Percentiles rank a stretch among this genome's conserved stretches.
Evolutionary conservation across 1,284 basidiomycete genomes (phyloP).

Genomic region (Ustilago bromivora): DNA sequence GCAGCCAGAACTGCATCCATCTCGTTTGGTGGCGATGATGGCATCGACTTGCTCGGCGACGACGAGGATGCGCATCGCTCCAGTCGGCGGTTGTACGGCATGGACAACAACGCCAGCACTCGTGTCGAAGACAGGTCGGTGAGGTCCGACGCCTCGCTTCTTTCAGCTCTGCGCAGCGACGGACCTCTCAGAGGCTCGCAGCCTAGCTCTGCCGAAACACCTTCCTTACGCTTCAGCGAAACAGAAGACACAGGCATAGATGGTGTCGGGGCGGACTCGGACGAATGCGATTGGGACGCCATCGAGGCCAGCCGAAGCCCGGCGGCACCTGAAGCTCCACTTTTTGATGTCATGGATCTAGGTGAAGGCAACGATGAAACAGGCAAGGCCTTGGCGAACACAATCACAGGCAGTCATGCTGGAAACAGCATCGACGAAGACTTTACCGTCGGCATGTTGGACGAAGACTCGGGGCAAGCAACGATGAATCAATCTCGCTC

Average conservation of each 20-base stretch:
- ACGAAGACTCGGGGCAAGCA: slow-evolving; percentile 30
- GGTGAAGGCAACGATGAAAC: not conserved
- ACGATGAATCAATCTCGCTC: slow-evolving; percentile 19
- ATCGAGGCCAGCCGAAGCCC: slow-evolving; percentile 36
- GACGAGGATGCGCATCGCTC: slow-evolving; percentile 11
- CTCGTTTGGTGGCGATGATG: slow-evolving; percentile 41
- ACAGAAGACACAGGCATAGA: slow-evolving; percentile 17
- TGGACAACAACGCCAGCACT: not conserved
- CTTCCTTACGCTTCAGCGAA: slow-evolving; percentile 42
- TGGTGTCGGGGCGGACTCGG: slow-evolving; percentile 7
- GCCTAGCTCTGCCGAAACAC: slow-evolving; percentile 46
- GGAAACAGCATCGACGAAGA: slow-evolving; percentile 37
- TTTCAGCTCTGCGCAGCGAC: slow-evolving; percentile 29
- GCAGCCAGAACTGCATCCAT: slow-evolving; percentile 16
- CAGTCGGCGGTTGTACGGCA: slow-evolving; percentile 7
- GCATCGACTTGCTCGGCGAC: slow-evolving; percentile 40
- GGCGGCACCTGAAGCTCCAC: slow-evolving; percentile 5
- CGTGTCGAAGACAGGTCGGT: slow-evolving; percentile 16
- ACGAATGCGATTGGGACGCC: slow-evolving; percentile 46
- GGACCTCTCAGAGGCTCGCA: slow-evolving; percentile 30
- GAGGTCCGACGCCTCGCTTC: slow-evolving; percentile 27
- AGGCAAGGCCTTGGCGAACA: not conserved
- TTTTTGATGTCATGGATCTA: slow-evolving; percentile 12
- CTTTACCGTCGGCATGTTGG: slow-evolving; percentile 42
- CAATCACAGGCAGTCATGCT: not conserved